Conservation (phyloP, 371 early-diverging fungal genomes). For the Rhizopus sp. region DNA sequence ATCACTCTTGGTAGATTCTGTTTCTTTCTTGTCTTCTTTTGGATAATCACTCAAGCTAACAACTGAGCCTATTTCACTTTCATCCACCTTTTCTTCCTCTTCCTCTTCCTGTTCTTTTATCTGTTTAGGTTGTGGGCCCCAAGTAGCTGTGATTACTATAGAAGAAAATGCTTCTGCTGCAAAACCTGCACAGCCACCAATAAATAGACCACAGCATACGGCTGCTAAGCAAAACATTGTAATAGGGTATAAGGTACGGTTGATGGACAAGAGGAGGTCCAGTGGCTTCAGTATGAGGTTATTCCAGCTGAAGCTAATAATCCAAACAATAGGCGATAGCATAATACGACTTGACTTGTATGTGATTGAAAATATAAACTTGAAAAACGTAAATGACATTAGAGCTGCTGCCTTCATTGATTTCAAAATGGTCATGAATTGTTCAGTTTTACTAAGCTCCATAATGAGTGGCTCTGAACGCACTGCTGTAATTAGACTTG, state of each 20-base stretch:
- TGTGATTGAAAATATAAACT: slow-evolving; percentile 6
- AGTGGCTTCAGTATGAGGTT: slow-evolving; percentile 13
- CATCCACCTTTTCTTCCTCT: neutral
- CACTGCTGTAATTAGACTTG: neutral
- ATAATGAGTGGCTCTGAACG: neutral
- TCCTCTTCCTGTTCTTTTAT: slow-evolving; percentile 1
- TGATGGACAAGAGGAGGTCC: slow-evolving; percentile 7
- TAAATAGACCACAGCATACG: slow-evolving; percentile 36
- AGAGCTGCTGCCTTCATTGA: slow-evolving; percentile 7
- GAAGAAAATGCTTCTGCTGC: slow-evolving; percentile 42
- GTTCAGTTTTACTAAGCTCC: neutral
- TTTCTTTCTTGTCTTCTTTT: neutral
- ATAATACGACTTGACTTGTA: neutral
- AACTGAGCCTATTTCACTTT: neutral
- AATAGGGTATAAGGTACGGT: slow-evolving; percentile 26
- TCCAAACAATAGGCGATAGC: slow-evolving; percentile 9
- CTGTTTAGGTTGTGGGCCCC: slow-evolving; percentile 28
- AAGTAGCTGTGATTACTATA: slow-evolving; percentile 35
- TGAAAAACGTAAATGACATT: slow-evolving; percentile 16
- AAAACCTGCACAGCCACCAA: slow-evolving; percentile 55
- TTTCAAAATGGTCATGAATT: neutral
- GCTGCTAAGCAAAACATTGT: slow-evolving; percentile 33
- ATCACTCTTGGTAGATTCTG: neutral
- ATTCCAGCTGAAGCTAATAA: slow-evolving; percentile 7
- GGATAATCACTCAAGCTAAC: neutral